Percentiles rank a stretch among this genome's conserved stretches.
phyloP scores from a whole-genome alignment of 768 basidiomycete species.

The Amanita thiersii region DNA sequence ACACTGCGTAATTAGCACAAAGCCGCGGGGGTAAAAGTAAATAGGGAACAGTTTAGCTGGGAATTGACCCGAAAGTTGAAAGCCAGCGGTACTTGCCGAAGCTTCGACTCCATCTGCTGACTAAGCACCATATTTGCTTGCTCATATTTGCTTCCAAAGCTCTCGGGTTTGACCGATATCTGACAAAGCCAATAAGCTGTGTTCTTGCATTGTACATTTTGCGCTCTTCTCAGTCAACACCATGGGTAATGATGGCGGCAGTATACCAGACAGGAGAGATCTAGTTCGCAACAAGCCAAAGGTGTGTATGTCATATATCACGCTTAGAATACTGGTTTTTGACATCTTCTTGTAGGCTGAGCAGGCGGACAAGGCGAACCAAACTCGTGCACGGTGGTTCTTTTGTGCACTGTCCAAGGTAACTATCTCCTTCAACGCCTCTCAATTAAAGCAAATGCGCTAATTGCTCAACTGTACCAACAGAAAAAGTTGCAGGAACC shows the following conservation, averaged over 20 bases:
- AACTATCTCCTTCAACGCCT: conserved; percentile 12
- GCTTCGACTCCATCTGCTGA: neutral
- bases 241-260: conserved; percentile 89
- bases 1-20: no score
- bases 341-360: conserved; percentile 42
- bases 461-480: neutral
- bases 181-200: no score
- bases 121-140: neutral
- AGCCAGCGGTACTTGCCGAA: no score
- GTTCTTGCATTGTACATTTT: no score
- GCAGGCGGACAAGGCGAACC: conserved; percentile 86
- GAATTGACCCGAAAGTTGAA: no score
- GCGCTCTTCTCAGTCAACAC: neutral
- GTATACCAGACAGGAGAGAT: conserved; percentile 78
- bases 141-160: conserved; percentile 14
- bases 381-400: conserved; percentile 81
- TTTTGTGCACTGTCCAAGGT: conserved; percentile 97
- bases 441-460: no score
- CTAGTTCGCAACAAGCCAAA: conserved; percentile 68
- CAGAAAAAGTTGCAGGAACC: conserved; percentile 84
- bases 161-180: neutral
- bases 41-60: no score
- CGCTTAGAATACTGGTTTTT: neutral
- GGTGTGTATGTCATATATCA: conserved; percentile 25
- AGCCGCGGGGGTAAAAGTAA: no score